A percentile compares a stretch with the other conserved stretches of the same genome.
phyloP scores from a whole-genome alignment of 2,329 filamentous ascomycete species.

The Aspergillus caelatus region DNA sequence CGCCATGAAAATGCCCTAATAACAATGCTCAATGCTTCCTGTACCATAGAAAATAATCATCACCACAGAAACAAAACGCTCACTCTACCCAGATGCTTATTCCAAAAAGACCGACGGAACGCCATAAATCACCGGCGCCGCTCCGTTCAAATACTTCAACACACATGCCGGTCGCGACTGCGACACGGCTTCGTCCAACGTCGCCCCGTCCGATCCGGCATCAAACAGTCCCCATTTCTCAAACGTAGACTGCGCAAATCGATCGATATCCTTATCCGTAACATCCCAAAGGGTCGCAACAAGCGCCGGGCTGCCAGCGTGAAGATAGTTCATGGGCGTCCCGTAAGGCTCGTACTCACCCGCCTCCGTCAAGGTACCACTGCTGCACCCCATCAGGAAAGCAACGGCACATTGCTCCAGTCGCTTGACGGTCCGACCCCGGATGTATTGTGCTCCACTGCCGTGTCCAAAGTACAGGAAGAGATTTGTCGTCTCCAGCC shows the following conservation, averaged over 20 bases:
- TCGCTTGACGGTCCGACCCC: constrained; percentile 77
- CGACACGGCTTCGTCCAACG: constrained; percentile 79
- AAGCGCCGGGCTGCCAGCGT: constrained; percentile 81
- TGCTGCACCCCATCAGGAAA: constrained; percentile 93
- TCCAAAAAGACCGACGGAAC: constrained; percentile 78
- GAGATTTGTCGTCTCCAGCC: constrained; percentile 68
- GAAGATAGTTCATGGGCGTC: constrained; percentile 87
- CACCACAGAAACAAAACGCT: neutral
- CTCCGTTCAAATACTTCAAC: constrained; percentile 88
- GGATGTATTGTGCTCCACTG: constrained; percentile 91
- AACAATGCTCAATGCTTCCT: constrained; percentile 1
- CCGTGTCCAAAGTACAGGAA: constrained; percentile 96
- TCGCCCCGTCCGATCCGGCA: constrained; percentile 45
- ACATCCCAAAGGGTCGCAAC: constrained; percentile 97
- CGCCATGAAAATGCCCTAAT: constrained; percentile 3
- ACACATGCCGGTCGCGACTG: constrained; percentile 77
- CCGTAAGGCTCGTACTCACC: constrained; percentile 91
- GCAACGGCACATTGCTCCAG: constrained; percentile 78
- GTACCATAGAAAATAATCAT: neutral
- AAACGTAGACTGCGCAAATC: constrained; percentile 77
- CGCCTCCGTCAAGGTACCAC: constrained; percentile 75
- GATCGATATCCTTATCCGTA: constrained; percentile 95
- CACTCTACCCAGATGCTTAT: constrained; percentile 16
- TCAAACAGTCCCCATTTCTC: constrained; percentile 81
- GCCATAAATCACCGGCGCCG: constrained; percentile 91